These are phyloP conservation scores for Colletotrichum cordylinicola DNA, from an alignment of 2,329 filamentous ascomycete genomes.

Conservation along the genomic window DNA sequence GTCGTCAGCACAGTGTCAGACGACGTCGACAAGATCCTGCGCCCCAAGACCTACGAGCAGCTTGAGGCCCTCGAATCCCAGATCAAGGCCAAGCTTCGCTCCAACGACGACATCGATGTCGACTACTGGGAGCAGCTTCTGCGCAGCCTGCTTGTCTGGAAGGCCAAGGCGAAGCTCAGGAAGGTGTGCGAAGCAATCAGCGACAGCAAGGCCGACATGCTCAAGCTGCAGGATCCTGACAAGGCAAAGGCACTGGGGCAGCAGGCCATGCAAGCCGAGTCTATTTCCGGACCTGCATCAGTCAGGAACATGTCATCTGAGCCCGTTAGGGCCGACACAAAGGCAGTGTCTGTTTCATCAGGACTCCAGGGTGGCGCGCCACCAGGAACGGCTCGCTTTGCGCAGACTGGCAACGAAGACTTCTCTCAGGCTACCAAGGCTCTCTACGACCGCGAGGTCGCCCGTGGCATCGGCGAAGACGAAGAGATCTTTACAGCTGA, in stretches of 20 bases:
- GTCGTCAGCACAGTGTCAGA: constrained; percentile 82
- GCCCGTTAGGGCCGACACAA: constrained; percentile 30
- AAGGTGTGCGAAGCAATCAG: constrained; percentile 80
- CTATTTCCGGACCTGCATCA: constrained; percentile 33
- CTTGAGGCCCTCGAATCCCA: constrained; percentile 87
- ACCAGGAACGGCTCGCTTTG: constrained; percentile 71
- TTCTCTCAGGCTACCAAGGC: constrained; percentile 88
- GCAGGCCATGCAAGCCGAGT: constrained; percentile 33
- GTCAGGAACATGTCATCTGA: constrained; percentile 17
- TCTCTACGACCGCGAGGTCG: constrained; percentile 90
- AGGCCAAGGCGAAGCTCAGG: constrained; percentile 85
- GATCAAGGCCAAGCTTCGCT: constrained; percentile 84
- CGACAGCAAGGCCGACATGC: constrained; percentile 59
- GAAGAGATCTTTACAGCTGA: constrained; percentile 96
- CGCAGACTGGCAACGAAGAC: constrained; percentile 73
- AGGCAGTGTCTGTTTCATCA: constrained; percentile 8
- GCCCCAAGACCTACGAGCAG: constrained; percentile 85
- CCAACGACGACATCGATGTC: constrained; percentile 90
- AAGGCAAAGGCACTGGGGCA: constrained; percentile 57
- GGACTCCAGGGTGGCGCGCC: constrained; percentile 37
- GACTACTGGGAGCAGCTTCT: constrained; percentile 98
- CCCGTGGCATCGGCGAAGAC: constrained; percentile 88
- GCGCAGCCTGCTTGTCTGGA: constrained; percentile 85
- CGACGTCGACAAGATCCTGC: constrained; percentile 87
- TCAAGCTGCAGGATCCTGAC: constrained; percentile 71